Evolutionary conservation across 1,139 yeast genomes (phyloP).

Genomic region (Candida glucosophila): DNA sequence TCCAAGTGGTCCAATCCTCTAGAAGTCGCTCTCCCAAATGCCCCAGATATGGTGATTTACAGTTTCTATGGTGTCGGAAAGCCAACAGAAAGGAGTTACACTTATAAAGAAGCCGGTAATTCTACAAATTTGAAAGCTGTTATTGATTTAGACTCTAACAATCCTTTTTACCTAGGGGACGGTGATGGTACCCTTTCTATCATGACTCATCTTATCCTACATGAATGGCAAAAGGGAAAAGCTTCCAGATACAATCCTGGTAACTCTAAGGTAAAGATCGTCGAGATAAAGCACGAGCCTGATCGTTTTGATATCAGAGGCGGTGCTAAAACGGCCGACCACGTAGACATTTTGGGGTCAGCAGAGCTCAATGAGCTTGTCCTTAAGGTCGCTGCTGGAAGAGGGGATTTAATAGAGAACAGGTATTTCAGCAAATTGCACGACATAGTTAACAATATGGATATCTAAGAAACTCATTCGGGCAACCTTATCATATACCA

Average conservation of each 20-base stretch:
- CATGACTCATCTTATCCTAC: constrained; percentile 69
- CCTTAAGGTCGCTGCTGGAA: constrained; percentile 74
- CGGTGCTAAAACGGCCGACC: constrained; percentile 96
- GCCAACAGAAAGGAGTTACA: constrained; percentile 92
- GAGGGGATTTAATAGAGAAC: constrained; percentile 58
- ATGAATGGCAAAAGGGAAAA: constrained; percentile 71
- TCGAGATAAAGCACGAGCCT: constrained; percentile 90
- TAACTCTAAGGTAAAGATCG: constrained; percentile 59
- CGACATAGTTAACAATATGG: constrained; percentile 45
- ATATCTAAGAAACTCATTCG: too few relatives aligned
- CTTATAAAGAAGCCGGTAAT: constrained; percentile 60
- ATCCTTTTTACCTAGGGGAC: constrained; percentile 73
- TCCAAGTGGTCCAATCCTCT: constrained; percentile 88
- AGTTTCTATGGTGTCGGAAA: constrained; percentile 95
- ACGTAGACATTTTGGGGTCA: constrained; percentile 91
- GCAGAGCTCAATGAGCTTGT: constrained; percentile 85
- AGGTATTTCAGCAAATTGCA: constrained; percentile 51
- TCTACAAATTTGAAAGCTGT: constrained; percentile 51
- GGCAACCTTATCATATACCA: too few relatives aligned
- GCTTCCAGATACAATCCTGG: constrained; percentile 77
- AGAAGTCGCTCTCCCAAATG: constrained; percentile 84
- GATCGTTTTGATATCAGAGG: constrained; percentile 91
- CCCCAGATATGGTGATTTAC: constrained; percentile 83
- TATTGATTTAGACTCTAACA: constrained; percentile 47
- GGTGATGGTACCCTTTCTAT: constrained; percentile 96